These are phyloP conservation scores for Nothophaeocryptopus gaeumannii DNA, from an alignment of 2,329 filamentous ascomycete species.

Conservation along the genomic window DNA sequence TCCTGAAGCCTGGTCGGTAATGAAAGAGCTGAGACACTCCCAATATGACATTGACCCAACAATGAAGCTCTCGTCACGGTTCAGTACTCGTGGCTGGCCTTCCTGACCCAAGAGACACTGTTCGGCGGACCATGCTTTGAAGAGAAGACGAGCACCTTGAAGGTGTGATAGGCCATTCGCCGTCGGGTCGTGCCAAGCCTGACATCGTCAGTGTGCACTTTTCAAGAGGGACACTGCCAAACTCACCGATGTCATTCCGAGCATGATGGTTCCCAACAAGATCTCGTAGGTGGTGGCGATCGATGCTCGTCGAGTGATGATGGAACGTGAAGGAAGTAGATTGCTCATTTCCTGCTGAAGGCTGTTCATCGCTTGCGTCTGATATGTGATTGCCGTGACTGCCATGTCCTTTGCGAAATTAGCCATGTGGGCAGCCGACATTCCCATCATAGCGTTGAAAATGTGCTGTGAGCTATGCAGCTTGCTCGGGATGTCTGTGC, in stretches of 20 bases:
- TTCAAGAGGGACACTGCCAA: too few relatives aligned
- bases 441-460: slow-evolving; percentile 13
- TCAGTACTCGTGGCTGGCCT: slow-evolving; percentile 3
- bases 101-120: slow-evolving; percentile 1
- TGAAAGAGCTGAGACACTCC: slow-evolving; percentile 18
- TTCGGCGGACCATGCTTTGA: slow-evolving; percentile 14
- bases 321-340: background rate
- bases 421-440: slow-evolving; percentile 15
- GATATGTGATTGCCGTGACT: slow-evolving; percentile 9
- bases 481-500: slow-evolving; percentile 7
- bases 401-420: slow-evolving; percentile 9
- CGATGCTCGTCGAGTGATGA: background rate
- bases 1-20: slow-evolving; percentile 11
- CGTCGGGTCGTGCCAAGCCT: slow-evolving; percentile 15
- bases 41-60: slow-evolving; percentile 19
- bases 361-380: slow-evolving; percentile 12
- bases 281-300: slow-evolving; percentile 6
- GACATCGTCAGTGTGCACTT: background rate
- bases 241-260: slow-evolving; percentile 16
- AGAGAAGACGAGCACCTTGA: slow-evolving; percentile 12
- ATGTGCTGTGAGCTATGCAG: slow-evolving; percentile 3
- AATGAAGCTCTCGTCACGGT: slow-evolving; percentile 19
- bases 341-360: slow-evolving; percentile 12
- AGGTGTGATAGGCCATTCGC: slow-evolving; percentile 13
- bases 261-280: slow-evolving; percentile 13